These are phyloP conservation scores for Vigna nakashimae DNA, from an alignment of 306 rosid species.

Conservation along the genomic window DNA sequence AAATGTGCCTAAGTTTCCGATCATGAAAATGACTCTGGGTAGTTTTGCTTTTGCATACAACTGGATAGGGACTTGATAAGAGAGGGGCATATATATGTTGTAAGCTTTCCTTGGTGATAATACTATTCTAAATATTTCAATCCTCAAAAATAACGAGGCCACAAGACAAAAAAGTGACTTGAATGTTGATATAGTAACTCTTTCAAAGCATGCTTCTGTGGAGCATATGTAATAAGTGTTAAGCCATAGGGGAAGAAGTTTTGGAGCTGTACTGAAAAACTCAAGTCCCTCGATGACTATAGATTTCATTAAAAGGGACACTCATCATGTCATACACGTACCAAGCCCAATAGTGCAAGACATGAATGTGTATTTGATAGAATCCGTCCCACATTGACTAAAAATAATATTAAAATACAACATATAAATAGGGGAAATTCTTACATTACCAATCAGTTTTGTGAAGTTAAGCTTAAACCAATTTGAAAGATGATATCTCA, in stretches of 20 bases:
- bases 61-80: background rate
- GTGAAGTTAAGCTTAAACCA: too few species aligned
- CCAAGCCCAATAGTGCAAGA: too few species aligned
- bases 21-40: background rate
- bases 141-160: conserved; percentile 3
- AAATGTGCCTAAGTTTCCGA: conserved; percentile 4
- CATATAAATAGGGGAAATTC: too few species aligned
- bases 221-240: background rate
- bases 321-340: too few species aligned
- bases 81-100: conserved; percentile 21
- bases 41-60: conserved; percentile 12
- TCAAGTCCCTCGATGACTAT: too few species aligned
- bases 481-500: too few species aligned
- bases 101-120: conserved; percentile 14
- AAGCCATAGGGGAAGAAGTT: conserved; percentile 1
- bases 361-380: too few species aligned
- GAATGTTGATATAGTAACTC: background rate
- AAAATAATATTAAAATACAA: too few species aligned
- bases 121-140: background rate
- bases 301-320: too few species aligned
- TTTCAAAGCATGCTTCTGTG: background rate
- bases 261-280: background rate
- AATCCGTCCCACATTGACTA: too few species aligned
- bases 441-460: too few species aligned
- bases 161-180: conserved; percentile 2